phyloP scores from a whole-genome alignment of 805 yeast genomes.

The Babjeviella inositovora region DNA sequence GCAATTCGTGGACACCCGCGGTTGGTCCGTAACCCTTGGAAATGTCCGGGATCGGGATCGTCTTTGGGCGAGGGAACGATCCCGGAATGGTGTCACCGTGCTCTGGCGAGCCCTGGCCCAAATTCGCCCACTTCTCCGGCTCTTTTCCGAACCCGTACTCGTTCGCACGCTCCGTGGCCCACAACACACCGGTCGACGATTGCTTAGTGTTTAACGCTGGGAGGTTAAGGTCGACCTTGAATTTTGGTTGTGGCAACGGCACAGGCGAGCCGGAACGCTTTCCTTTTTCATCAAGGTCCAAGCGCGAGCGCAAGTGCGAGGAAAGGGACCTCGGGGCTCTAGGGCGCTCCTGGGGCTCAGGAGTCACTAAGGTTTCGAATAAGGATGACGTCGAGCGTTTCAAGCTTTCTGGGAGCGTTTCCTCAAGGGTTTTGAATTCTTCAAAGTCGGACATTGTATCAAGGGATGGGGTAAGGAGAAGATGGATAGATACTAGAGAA shows the following conservation, averaged over 20 bases:
- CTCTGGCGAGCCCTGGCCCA: slow-evolving; percentile 55
- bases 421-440: no score
- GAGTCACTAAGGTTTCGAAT: no score
- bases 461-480: no score
- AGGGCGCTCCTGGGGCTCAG: no score
- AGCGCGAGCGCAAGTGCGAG: no score
- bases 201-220: slow-evolving; percentile 46
- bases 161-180: slow-evolving; percentile 47
- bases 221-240: slow-evolving; percentile 24
- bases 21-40: slow-evolving; percentile 45
- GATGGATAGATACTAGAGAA: no score
- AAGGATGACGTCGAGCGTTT: no score
- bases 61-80: slow-evolving; percentile 34
- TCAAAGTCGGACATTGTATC: no score
- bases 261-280: slow-evolving; percentile 32
- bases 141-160: slow-evolving; percentile 33
- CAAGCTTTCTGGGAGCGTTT: no score
- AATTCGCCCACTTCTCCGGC: slow-evolving; percentile 30
- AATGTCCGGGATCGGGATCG: slow-evolving; percentile 26
- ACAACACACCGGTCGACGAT: slow-evolving; percentile 45
- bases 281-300: no score
- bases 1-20: slow-evolving; percentile 33
- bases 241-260: slow-evolving; percentile 30
- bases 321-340: no score
- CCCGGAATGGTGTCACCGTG: slow-evolving; percentile 44